phyloP scores from a whole-genome alignment of 306 rosid species.

The Dalbergia oliveri region DNA sequence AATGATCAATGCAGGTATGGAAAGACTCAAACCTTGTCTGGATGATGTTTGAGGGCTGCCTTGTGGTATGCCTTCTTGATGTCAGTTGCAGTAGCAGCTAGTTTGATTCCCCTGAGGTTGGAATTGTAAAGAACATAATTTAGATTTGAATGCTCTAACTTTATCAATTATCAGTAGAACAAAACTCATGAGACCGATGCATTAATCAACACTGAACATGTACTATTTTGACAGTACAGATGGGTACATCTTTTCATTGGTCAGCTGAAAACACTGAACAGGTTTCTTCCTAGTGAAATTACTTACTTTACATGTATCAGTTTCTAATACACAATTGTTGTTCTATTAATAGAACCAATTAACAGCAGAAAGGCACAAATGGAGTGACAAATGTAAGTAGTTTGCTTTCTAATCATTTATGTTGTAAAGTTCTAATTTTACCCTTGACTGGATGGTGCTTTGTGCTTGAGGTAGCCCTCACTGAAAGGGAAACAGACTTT shows the following conservation, averaged over 20 bases:
- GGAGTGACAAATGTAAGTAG: slow-evolving; percentile 9
- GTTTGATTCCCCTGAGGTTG: slow-evolving; percentile 64
- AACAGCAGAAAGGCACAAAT: slow-evolving; percentile 14
- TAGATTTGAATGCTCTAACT: slow-evolving; percentile 38
- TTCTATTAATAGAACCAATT: slow-evolving; percentile 18
- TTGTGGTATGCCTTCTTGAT: slow-evolving; percentile 78
- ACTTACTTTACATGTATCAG: neutral
- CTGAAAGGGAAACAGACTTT: slow-evolving; percentile 3
- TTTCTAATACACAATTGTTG: neutral
- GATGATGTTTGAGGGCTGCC: slow-evolving; percentile 86
- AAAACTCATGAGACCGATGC: slow-evolving; percentile 10
- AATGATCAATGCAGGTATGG: slow-evolving; percentile 29
- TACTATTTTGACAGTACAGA: slow-evolving; percentile 39
- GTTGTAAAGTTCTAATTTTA: neutral
- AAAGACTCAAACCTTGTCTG: slow-evolving; percentile 71
- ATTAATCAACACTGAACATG: slow-evolving; percentile 9
- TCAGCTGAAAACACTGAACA: slow-evolving; percentile 6
- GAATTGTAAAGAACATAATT: slow-evolving; percentile 34
- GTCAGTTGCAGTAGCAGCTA: slow-evolving; percentile 61
- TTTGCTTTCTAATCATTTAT: slow-evolving; percentile 3
- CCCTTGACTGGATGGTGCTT: neutral
- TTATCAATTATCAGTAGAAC: slow-evolving; percentile 31
- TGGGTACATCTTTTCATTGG: slow-evolving; percentile 18
- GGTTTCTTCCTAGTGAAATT: slow-evolving; percentile 14
- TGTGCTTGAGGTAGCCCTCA: neutral